Evolutionary conservation across 179 eudicot genomes (phyloP).

Genomic region (Camellia oleifera): DNA sequence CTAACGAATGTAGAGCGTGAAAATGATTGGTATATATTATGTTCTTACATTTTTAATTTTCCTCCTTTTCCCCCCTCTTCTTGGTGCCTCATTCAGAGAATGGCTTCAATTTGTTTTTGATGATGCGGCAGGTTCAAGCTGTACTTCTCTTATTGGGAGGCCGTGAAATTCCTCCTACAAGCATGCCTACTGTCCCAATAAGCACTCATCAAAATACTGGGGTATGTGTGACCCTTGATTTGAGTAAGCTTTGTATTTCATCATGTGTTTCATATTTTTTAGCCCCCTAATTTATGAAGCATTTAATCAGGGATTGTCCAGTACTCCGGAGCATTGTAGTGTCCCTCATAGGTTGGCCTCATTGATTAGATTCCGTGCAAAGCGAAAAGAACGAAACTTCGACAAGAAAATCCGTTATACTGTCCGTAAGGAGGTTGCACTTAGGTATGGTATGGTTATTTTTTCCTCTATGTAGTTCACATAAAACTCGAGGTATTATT

Average conservation of each 20-base stretch:
- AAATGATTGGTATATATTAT: not conserved
- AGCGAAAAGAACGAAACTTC: conserved; percentile 76
- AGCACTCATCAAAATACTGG: conserved; percentile 35
- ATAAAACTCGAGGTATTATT: not conserved
- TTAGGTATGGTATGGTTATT: conserved; percentile 63
- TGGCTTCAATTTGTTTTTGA: conserved; percentile 7
- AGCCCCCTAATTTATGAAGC: not conserved
- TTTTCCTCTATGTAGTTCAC: not conserved
- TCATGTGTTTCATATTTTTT: not conserved
- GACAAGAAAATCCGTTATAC: conserved; percentile 87
- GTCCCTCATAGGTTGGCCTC: conserved; percentile 83
- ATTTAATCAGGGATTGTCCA: conserved; percentile 21
- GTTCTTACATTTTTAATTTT: not conserved
- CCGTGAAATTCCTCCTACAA: conserved; percentile 58
- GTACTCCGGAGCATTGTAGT: conserved; percentile 37
- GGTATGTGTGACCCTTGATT: conserved; percentile 32
- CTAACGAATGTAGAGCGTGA: not conserved
- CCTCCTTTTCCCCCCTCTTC: not conserved
- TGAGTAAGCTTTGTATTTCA: not conserved
- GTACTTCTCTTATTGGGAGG: conserved; percentile 76
- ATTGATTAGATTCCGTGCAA: conserved; percentile 75
- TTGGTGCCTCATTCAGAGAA: not conserved
- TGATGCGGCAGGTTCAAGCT: conserved; percentile 70
- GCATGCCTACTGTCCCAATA: conserved; percentile 47
- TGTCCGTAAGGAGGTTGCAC: conserved; percentile 89